Conservation (phyloP, 2,329 filamentous ascomycete genomes). For the Epichloe baconii region DNA sequence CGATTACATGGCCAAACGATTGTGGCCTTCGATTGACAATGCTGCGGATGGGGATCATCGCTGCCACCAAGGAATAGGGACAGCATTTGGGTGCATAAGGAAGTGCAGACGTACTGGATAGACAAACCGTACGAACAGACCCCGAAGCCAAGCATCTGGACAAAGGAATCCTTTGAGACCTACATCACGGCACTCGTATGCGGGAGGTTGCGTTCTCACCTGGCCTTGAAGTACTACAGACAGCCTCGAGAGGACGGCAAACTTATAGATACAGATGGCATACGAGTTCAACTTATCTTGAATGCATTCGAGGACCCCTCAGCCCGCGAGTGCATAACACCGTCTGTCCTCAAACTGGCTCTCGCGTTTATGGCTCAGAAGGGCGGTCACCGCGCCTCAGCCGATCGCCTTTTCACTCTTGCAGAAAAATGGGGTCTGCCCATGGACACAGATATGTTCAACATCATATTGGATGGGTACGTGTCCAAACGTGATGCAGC, state of each 20-base stretch:
- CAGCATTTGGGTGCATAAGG: constrained; percentile 23
- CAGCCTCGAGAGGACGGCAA: constrained; percentile 14
- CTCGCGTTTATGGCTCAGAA: constrained; percentile 27
- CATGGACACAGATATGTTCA: constrained; percentile 34
- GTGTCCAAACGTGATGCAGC: constrained; percentile 25
- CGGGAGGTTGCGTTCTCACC: constrained; percentile 20
- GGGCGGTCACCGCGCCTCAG: constrained; percentile 22
- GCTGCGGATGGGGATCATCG: constrained; percentile 14
- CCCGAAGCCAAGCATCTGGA: constrained; percentile 27
- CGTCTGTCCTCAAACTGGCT: constrained; percentile 29
- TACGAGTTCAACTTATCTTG: constrained; percentile 25
- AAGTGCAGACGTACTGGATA: constrained; percentile 18
- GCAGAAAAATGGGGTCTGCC: constrained; percentile 24
- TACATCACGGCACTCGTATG: constrained; percentile 31
- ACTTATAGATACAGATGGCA: constrained; percentile 23
- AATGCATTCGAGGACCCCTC: constrained; percentile 24
- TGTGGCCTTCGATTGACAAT: constrained; percentile 23
- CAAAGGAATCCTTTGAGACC: constrained; percentile 24
- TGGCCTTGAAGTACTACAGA: constrained; percentile 23
- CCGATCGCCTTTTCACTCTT: constrained; percentile 23
- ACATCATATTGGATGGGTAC: constrained; percentile 31
- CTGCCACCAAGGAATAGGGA: constrained; percentile 11
- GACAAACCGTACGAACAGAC: constrained; percentile 25
- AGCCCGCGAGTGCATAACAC: constrained; percentile 22
- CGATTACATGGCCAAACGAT: constrained; percentile 21